Evolutionary conservation across 164 flowering plant genomes (phyloP).

Genomic region (Macadamia integrifolia): DNA sequence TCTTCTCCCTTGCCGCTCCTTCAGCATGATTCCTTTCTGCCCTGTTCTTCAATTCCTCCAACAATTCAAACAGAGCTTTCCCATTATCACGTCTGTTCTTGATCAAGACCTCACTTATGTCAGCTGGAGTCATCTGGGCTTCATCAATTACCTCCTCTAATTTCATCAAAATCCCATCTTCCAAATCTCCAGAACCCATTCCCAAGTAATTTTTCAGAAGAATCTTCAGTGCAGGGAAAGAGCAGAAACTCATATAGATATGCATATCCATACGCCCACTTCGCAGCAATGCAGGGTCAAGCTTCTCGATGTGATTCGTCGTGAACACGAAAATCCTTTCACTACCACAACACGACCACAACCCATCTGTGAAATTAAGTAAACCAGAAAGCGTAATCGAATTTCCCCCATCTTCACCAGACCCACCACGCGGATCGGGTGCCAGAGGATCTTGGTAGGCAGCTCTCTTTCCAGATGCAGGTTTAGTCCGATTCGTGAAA

Average conservation of each 20-base stretch:
- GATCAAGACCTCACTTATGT: slow-evolving; percentile 76
- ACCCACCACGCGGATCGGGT: slow-evolving; percentile 13
- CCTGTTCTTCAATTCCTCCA: slow-evolving; percentile 38
- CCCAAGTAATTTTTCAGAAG: slow-evolving; percentile 64
- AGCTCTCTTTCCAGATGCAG: neutral
- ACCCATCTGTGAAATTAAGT: slow-evolving; percentile 82
- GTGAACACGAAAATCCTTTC: slow-evolving; percentile 91
- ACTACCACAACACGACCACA: slow-evolving; percentile 92
- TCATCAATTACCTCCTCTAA: slow-evolving; percentile 36
- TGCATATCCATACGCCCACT: slow-evolving; percentile 94
- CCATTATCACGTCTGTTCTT: slow-evolving; percentile 50
- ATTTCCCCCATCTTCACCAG: slow-evolving; percentile 32
- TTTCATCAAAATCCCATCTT: slow-evolving; percentile 23
- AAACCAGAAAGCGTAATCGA: slow-evolving; percentile 78
- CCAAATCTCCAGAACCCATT: slow-evolving; percentile 31
- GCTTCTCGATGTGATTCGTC: slow-evolving; percentile 84
- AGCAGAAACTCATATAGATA: slow-evolving; percentile 64
- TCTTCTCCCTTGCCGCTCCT: slow-evolving; percentile 13
- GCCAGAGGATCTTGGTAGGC: slow-evolving; percentile 9
- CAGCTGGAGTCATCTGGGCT: slow-evolving; percentile 88
- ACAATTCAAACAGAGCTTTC: slow-evolving; percentile 49
- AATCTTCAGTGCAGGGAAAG: slow-evolving; percentile 55
- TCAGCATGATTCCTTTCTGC: slow-evolving; percentile 24
- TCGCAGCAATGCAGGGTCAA: slow-evolving; percentile 82
- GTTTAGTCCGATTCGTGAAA: slow-evolving; percentile 37